Evolutionary conservation across 148 eudicot species (phyloP).

Genomic region (Rhododendron mucronatum): DNA sequence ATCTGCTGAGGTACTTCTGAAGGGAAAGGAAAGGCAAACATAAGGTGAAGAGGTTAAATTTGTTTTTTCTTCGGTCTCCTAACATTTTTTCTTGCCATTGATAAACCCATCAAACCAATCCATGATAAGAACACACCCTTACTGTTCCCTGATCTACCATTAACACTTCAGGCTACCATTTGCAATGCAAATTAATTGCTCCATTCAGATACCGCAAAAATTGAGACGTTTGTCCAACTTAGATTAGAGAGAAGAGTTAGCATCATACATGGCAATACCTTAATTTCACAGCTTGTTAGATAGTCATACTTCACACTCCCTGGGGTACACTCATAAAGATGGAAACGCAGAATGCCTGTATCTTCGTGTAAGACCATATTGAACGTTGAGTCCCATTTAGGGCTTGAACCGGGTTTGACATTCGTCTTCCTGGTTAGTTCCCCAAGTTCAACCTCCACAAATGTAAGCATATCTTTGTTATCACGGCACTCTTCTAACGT

Average conservation of each 20-base stretch:
- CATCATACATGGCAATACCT: slow-evolving; percentile 43
- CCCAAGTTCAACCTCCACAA: slow-evolving; percentile 93
- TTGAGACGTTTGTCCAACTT: neutral
- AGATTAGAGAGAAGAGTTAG: neutral
- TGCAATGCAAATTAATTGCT: neutral
- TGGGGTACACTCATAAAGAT: slow-evolving; percentile 72
- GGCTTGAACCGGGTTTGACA: slow-evolving; percentile 56
- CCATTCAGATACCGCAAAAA: neutral
- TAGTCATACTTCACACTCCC: slow-evolving; percentile 72
- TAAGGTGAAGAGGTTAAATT: neutral
- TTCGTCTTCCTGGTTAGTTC: slow-evolving; percentile 79
- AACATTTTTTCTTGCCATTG: neutral
- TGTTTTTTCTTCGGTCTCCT: neutral
- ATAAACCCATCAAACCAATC: neutral
- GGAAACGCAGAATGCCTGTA: slow-evolving; percentile 63
- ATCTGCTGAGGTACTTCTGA: neutral
- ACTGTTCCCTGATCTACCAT: neutral
- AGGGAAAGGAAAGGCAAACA: neutral
- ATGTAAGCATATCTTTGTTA: slow-evolving; percentile 57
- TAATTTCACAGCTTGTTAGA: slow-evolving; percentile 80
- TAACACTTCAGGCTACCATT: neutral
- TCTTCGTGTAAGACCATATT: slow-evolving; percentile 84
- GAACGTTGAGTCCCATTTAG: slow-evolving; percentile 77
- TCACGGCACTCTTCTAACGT: slow-evolving; percentile 29
- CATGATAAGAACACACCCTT: neutral